Conservation (phyloP, 1,284 basidiomycete species). For the Boletus semigastroideus region DNA sequence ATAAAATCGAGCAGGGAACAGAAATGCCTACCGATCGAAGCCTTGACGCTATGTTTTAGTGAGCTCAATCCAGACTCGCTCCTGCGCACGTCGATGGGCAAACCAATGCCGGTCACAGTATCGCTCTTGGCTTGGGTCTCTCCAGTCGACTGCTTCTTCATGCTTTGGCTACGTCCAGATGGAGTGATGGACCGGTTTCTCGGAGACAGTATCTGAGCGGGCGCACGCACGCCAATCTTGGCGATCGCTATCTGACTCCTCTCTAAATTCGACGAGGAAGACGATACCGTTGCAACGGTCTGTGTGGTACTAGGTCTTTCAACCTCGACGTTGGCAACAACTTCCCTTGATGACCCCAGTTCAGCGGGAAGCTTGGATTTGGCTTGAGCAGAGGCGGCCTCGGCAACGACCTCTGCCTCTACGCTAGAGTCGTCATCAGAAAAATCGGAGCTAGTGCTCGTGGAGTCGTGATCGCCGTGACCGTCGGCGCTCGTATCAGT, state of each 20-base stretch:
- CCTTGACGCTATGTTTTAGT: slow-evolving; percentile 65
- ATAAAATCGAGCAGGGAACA: not conserved
- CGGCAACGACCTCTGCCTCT: slow-evolving; percentile 34
- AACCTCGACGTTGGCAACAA: not conserved
- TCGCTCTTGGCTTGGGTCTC: slow-evolving; percentile 7
- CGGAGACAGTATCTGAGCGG: slow-evolving; percentile 29
- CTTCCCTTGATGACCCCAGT: slow-evolving; percentile 19
- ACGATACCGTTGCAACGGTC: slow-evolving; percentile 20
- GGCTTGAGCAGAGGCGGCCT: slow-evolving; percentile 26
- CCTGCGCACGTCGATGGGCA: slow-evolving; percentile 26
- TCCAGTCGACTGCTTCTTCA: slow-evolving; percentile 9
- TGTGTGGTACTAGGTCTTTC: slow-evolving; percentile 11
- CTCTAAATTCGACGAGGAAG: slow-evolving; percentile 24
- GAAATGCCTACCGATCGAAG: slow-evolving; percentile 59
- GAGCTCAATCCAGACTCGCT: slow-evolving; percentile 30
- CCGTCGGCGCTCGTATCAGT: slow-evolving; percentile 24
- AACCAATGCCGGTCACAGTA: slow-evolving; percentile 22
- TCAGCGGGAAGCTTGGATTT: slow-evolving; percentile 1
- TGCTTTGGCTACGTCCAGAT: slow-evolving; percentile 12
- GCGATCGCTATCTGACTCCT: slow-evolving; percentile 32
- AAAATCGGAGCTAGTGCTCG: slow-evolving; percentile 15
- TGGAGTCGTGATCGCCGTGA: slow-evolving; percentile 22
- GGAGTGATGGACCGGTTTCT: slow-evolving; percentile 24
- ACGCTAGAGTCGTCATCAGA: slow-evolving; percentile 29
- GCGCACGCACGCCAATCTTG: slow-evolving; percentile 26